A percentile compares a stretch with the other conserved stretches of the same genome.
phyloP scores from a whole-genome alignment of 768 basidiomycete genomes.

The Agaricus blazei region DNA sequence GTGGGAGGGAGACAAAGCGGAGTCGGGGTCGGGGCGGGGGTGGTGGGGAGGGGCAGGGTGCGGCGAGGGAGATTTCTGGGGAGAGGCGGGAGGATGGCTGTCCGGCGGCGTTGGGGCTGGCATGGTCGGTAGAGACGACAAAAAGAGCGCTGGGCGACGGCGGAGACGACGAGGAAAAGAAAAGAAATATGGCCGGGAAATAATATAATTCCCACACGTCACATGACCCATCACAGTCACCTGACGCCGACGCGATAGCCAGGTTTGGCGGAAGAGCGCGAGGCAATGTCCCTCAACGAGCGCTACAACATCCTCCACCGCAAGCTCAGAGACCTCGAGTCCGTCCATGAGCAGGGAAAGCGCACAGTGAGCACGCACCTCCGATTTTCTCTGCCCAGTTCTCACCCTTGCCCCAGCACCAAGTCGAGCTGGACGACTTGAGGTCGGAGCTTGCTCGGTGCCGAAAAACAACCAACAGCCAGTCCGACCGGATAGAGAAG shows the following conservation, averaged over 20 bases:
- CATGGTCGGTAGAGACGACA: not conserved
- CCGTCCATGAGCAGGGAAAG: conserved; percentile 60
- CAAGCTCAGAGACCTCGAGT: conserved; percentile 62
- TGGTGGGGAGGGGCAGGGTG: conserved; percentile 2
- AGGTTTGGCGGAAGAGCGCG: no score
- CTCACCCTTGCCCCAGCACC: conserved; percentile 38
- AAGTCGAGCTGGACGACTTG: conserved; percentile 51
- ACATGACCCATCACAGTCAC: no score
- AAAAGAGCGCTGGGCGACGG: conserved; percentile 3
- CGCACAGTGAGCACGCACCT: conserved; percentile 41
- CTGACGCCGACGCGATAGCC: conserved; percentile 1
- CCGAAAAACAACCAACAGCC: conserved; percentile 44
- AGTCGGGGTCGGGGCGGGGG: conserved; percentile 5
- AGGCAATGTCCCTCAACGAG: conserved; percentile 26
- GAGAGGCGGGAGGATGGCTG: not conserved
- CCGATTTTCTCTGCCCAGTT: not conserved
- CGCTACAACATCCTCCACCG: conserved; percentile 51
- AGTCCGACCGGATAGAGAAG: conserved; percentile 50
- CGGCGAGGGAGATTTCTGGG: not conserved
- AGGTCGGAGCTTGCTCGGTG: conserved; percentile 49
- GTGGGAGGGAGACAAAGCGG: not conserved
- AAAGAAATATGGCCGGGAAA: not conserved
- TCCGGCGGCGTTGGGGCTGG: conserved; percentile 1
- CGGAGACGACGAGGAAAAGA: conserved; percentile 8
- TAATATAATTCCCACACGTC: not conserved